Conservation (phyloP, 192 early-diverging fungal species). For the Entomortierella chlamydospora region DNA sequence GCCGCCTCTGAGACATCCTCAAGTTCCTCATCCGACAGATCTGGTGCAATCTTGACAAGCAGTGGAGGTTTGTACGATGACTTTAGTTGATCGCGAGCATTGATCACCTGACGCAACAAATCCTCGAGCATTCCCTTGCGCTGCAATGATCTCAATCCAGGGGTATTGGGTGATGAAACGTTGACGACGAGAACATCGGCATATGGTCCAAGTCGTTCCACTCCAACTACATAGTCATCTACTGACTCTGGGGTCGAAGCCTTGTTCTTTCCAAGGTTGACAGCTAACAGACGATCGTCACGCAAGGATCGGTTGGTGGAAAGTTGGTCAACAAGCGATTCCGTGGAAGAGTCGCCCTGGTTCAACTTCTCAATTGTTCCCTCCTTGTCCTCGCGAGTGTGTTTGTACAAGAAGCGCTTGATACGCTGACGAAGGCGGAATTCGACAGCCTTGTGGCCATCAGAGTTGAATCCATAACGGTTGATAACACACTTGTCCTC, state of each 20-base stretch:
- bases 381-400: constrained; percentile 58
- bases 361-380: constrained; percentile 59
- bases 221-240: constrained; percentile 86
- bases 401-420: constrained; percentile 66
- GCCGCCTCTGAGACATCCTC: constrained; percentile 84
- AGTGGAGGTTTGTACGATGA: constrained; percentile 72
- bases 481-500: constrained; percentile 85
- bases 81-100: constrained; percentile 56
- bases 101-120: constrained; percentile 74
- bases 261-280: constrained; percentile 95
- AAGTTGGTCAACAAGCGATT: constrained; percentile 49
- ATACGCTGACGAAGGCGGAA: constrained; percentile 78
- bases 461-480: constrained; percentile 92
- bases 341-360: constrained; percentile 39
- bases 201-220: constrained; percentile 75
- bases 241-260: constrained; percentile 70
- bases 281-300: constrained; percentile 73
- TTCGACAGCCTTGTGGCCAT: constrained; percentile 72
- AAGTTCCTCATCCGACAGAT: constrained; percentile 79
- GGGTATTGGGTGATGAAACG: constrained; percentile 90
- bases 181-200: constrained; percentile 94
- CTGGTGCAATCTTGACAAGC: constrained; percentile 93
- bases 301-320: constrained; percentile 68
- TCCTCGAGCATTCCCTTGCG: constrained; percentile 76
- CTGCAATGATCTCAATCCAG: constrained; percentile 80